Base-by-base conservation (phyloP, 805 yeast genomes). In the Starmerella stigmatis region DNA sequence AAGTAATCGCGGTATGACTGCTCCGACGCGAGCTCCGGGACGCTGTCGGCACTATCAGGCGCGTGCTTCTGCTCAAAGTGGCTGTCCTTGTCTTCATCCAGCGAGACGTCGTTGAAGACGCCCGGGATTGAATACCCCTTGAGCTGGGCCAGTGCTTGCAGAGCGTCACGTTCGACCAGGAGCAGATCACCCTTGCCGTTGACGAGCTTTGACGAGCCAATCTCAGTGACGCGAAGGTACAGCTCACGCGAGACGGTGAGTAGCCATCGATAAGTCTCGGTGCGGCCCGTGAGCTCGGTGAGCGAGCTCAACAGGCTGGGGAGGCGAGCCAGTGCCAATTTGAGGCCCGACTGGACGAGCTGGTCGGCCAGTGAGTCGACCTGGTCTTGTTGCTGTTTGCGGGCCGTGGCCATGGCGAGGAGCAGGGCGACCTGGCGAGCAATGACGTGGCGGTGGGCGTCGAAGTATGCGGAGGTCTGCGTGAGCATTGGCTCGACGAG, bases 1-100 rank as follows among this genome's bases (percentile, higher is more conserved):
- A 76, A 81, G 10, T 61, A 58, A 8, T 62, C 57, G 43, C 62
- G 61, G 53, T 71, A 76, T 0, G 54, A 22, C 2, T 62, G 62
- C 20, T 65, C 62, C 0, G 67, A 45, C 1, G 53, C 42, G 1
- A 78, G 48, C 2, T 59, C 44, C 0, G 53, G 47, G 4, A 50
- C 54, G 17, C 52, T 49, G 20, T 55, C 55, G 15, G 37, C 40
- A n/a, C 54, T 41, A n/a, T 34, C 48, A 15, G 17, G 33, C 8
- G 34, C 41, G 13, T 22, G 19, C 9, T 23, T 19, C 5, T 10
- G 6, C 4, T 26, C 30, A 22, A 22, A 23, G 9, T 30, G 48
- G 2, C 31, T 23, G 19, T 44, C n/a, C n/a, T n/a, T 36, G 20
- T 45, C 47, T 8, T 52, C 52, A 5, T 46, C 46, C 9, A 61